Conservation (phyloP, 2,329 filamentous ascomycete species). For the Botryotinia globosa region DNA sequence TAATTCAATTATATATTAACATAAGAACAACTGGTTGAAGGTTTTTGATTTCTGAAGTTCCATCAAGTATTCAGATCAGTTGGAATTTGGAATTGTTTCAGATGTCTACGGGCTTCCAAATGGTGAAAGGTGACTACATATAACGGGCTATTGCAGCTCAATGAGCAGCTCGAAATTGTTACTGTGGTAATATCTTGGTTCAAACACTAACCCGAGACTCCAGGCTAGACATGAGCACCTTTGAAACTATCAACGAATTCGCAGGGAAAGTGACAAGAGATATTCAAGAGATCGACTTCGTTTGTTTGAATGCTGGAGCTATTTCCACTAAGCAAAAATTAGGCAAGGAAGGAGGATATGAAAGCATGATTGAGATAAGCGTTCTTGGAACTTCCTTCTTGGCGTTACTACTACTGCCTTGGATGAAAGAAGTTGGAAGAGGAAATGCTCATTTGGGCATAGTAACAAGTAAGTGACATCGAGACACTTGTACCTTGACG, state of each 20-base stretch:
- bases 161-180: neutral
- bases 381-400: conserved; percentile 55
- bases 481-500: neutral
- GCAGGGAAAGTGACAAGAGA: conserved; percentile 30
- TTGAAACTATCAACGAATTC: conserved; percentile 29
- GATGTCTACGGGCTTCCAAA: neutral
- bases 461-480: conserved; percentile 28
- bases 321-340: conserved; percentile 25
- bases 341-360: conserved; percentile 47
- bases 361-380: conserved; percentile 56
- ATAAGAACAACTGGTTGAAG: neutral
- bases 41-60: neutral
- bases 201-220: neutral
- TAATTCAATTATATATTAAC: conserved; percentile 7
- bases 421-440: conserved; percentile 42
- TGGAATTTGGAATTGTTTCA: neutral
- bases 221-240: conserved; percentile 33
- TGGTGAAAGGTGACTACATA: neutral
- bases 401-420: conserved; percentile 50
- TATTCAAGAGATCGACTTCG: conserved; percentile 32
- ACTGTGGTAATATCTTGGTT: neutral
- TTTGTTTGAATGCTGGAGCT: conserved; percentile 37
- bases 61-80: neutral
- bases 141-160: neutral
- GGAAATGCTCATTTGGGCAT: conserved; percentile 31